Base-by-base conservation (phyloP, 2,329 filamentous ascomycete genomes). In the Sporothrix pseudoabietina region DNA sequence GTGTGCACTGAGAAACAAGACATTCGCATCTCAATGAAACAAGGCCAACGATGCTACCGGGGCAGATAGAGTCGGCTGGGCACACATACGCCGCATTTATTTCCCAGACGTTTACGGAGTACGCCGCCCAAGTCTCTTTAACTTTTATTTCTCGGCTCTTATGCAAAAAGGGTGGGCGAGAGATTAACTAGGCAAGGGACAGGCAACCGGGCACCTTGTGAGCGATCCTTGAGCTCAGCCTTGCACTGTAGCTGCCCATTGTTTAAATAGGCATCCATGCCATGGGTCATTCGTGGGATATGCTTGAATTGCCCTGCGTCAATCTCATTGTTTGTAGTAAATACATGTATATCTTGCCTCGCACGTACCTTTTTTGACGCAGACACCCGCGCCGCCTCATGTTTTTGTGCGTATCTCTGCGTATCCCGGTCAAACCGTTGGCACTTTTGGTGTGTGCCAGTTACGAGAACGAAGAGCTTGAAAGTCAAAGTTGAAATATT, bases 61-160 rank as follows among this genome's bases (percentile, higher is more conserved):
- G n/a, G 26, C 55, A 59, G 55, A 35, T n/a, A 8, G 35, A 10
- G 6, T 39, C n/a, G 30, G 22, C 30, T 4, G 44, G 44, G 44
- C 44, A 49, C 44, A 1, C 32, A 10, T n/a, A n/a, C 61, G 61
- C n/a, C 61, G 61, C 19, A 10, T 55, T 26, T 55, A 16, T 26
- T 39, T 55, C 66, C 63, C 32, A 8, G 26, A 9, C 12, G 47
- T 49, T 54, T 44, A 47, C 26, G 26, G 26, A 26, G 26, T 26
- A 26, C 54, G 69, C 54, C 54, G 54, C 35, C 54, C 32, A 19
- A 71, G 35, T 22, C 54, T 71, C 69, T 32, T 26, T 44, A 35
- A 4, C 22, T 22, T 52, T 68, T 16, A n/a, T n/a, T 52, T 19
- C 26, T 66, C 41, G 41, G 26, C 65, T 52, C 47, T 35, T 68